Percentiles rank a stretch among this genome's conserved stretches.
phyloP scores from a whole-genome alignment of 2,329 filamentous ascomycete genomes.

The Fonsecaea monophora region DNA sequence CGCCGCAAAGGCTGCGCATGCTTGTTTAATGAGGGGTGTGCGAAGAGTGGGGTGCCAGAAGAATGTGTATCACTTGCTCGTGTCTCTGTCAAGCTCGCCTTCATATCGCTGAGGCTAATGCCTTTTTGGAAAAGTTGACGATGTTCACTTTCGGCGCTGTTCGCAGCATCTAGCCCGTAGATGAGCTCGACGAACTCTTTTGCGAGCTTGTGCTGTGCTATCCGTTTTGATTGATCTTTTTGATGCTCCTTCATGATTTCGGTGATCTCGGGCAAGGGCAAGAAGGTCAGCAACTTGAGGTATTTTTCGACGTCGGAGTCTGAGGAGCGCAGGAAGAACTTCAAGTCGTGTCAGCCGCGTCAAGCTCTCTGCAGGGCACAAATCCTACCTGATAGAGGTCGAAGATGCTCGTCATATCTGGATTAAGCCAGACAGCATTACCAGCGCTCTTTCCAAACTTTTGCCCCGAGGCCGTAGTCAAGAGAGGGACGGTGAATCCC shows the following conservation, averaged over 20 bases:
- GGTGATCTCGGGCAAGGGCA: conserved; percentile 73
- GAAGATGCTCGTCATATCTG: conserved; percentile 77
- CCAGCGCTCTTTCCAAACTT: conserved; percentile 96
- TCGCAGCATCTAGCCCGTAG: conserved; percentile 72
- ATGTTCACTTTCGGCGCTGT: conserved; percentile 66
- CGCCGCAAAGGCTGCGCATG: conserved; percentile 50
- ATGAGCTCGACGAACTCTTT: conserved; percentile 80
- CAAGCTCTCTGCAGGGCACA: background rate
- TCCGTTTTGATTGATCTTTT: conserved; percentile 70
- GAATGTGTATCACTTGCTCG: conserved; percentile 14
- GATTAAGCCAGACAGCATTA: conserved; percentile 92
- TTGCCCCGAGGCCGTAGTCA: conserved; percentile 82
- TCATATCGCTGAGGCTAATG: conserved; percentile 41
- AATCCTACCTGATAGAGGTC: conserved; percentile 75
- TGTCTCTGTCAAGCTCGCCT: conserved; percentile 22
- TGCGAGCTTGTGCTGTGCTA: conserved; percentile 83
- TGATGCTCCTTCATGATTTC: conserved; percentile 72
- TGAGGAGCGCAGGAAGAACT: conserved; percentile 83
- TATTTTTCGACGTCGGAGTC: conserved; percentile 83
- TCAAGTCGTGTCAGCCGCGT: conserved; percentile 36
- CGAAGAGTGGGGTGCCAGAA: conserved; percentile 18
- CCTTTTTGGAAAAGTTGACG: conserved; percentile 52
- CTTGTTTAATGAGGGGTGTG: conserved; percentile 44
- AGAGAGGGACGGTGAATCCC: conserved; percentile 87
- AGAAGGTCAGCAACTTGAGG: conserved; percentile 88